A percentile compares a stretch with the other conserved stretches of the same genome.
phyloP scores from a whole-genome alignment of 495 filamentous ascomycete species.

The Venustampulla echinocandica region DNA sequence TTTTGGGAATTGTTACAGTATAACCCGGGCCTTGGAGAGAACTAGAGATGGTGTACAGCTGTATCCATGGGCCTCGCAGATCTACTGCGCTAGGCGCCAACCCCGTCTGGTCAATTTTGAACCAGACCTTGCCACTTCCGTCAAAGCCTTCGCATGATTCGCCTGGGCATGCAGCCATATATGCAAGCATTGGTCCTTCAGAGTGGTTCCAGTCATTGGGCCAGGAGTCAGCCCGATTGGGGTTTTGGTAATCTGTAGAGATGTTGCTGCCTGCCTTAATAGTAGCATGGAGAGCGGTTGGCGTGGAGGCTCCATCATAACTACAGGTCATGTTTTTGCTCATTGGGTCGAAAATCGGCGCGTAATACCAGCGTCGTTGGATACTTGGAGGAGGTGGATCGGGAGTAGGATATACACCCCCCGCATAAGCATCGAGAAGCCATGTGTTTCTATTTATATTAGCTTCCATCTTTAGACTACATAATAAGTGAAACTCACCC shows the following conservation, averaged over 20 bases:
- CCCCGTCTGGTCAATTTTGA: constrained; percentile 24
- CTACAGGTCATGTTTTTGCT: constrained; percentile 1
- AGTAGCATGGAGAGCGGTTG: neutral
- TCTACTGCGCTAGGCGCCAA: constrained; percentile 18
- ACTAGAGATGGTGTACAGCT: too few relatives aligned
- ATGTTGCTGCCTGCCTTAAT: constrained; percentile 18
- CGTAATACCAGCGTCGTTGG: constrained; percentile 1
- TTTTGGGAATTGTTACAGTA: constrained; percentile 23
- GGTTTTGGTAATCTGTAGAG: constrained; percentile 19
- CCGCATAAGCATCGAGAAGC: neutral
- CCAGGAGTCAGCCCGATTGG: constrained; percentile 6
- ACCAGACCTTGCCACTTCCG: constrained; percentile 23
- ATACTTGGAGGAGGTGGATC: neutral
- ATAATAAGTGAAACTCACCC: neutral
- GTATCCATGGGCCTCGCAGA: neutral
- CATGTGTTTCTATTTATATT: neutral
- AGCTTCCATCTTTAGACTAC: neutral
- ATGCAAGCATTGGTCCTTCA: constrained; percentile 24
- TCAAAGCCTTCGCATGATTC: constrained; percentile 16
- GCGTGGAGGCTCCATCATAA: neutral
- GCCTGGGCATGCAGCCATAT: constrained; percentile 20
- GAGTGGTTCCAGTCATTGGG: constrained; percentile 18
- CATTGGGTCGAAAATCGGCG: neutral
- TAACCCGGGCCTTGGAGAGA: neutral
- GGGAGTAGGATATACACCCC: neutral